These are phyloP conservation scores for Sarocladium brachiariae DNA, from an alignment of 2,329 filamentous ascomycete genomes.

Conservation along the genomic window DNA sequence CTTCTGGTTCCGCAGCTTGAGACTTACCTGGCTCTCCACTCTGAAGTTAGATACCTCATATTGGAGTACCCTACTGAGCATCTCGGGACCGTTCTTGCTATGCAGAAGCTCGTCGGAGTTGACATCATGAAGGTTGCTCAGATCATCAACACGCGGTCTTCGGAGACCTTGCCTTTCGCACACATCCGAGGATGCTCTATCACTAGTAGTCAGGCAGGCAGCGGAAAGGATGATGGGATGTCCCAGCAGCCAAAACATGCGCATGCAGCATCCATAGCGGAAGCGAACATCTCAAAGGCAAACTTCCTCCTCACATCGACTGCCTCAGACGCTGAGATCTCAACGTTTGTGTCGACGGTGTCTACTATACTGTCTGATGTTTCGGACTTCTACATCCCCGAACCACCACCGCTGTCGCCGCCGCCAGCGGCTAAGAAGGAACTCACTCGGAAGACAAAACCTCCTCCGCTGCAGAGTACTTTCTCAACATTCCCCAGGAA, in stretches of 20 bases:
- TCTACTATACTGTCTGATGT: conserved; percentile 32
- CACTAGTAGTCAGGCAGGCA: conserved; percentile 15
- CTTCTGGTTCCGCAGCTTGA: conserved; percentile 56
- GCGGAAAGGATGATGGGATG: conserved; percentile 11
- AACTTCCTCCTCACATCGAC: conserved; percentile 51
- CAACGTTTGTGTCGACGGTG: conserved; percentile 46
- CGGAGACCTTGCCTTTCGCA: conserved; percentile 29
- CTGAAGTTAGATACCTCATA: conserved; percentile 47
- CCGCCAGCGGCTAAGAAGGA: conserved; percentile 13
- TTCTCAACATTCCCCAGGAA: conserved; percentile 25
- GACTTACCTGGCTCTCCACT: conserved; percentile 47
- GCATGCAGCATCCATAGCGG: conserved; percentile 13
- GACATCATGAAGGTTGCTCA: conserved; percentile 53
- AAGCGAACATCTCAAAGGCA: conserved; percentile 38
- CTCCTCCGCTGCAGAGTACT: conserved; percentile 22
- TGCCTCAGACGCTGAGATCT: conserved; percentile 47
- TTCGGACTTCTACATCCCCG: conserved; percentile 36
- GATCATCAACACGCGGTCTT: conserved; percentile 40
- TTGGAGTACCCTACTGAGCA: conserved; percentile 53
- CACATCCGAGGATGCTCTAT: conserved; percentile 31
- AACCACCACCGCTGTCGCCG: conserved; percentile 17
- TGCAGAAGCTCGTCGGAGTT: conserved; percentile 50
- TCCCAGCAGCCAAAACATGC: neutral
- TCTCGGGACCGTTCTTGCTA: conserved; percentile 47
- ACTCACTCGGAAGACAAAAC: conserved; percentile 17